Conservation (phyloP, 2,329 filamentous ascomycete genomes). For the Diaporthe batatas region DNA sequence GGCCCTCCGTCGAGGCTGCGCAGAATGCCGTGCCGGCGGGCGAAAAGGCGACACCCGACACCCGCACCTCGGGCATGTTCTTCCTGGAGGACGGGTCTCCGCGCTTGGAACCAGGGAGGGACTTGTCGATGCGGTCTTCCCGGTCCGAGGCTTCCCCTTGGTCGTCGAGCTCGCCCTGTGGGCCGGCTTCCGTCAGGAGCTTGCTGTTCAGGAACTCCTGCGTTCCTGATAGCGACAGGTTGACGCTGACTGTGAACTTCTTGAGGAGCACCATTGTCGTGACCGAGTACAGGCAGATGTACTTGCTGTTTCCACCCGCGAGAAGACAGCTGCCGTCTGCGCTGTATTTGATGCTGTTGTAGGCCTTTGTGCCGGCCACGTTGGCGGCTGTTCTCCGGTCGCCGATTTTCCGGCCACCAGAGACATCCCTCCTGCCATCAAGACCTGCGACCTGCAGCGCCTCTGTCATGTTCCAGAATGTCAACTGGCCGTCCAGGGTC, state of each 20-base stretch:
- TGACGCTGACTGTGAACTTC: constrained; percentile 95
- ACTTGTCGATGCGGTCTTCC: constrained; percentile 84
- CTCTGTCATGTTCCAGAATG: constrained; percentile 93
- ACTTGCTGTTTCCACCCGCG: constrained; percentile 96
- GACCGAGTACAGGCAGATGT: constrained; percentile 97
- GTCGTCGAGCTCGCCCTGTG: constrained; percentile 86
- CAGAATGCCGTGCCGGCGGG: constrained; percentile 93
- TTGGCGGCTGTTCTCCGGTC: constrained; percentile 95
- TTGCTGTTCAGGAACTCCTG: constrained; percentile 98
- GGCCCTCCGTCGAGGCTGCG: constrained; percentile 92
- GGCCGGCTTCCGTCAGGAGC: constrained; percentile 90
- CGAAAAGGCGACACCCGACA: constrained; percentile 87
- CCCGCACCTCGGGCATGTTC: constrained; percentile 83
- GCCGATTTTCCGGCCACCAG: constrained; percentile 87
- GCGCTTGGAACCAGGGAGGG: constrained; percentile 86
- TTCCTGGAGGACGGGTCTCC: constrained; percentile 87
- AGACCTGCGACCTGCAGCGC: constrained; percentile 88
- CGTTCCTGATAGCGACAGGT: constrained; percentile 94
- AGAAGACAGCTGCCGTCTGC: constrained; percentile 92
- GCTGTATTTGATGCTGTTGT: constrained; percentile 89
- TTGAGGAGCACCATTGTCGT: constrained; percentile 91
- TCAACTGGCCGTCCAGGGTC: constrained; percentile 92
- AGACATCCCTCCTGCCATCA: constrained; percentile 92
- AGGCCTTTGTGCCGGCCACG: constrained; percentile 89
- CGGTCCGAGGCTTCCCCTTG: constrained; percentile 89